Base-by-base conservation (phyloP, 176 grass and related monocot species). In the Olyra latifolia region DNA sequence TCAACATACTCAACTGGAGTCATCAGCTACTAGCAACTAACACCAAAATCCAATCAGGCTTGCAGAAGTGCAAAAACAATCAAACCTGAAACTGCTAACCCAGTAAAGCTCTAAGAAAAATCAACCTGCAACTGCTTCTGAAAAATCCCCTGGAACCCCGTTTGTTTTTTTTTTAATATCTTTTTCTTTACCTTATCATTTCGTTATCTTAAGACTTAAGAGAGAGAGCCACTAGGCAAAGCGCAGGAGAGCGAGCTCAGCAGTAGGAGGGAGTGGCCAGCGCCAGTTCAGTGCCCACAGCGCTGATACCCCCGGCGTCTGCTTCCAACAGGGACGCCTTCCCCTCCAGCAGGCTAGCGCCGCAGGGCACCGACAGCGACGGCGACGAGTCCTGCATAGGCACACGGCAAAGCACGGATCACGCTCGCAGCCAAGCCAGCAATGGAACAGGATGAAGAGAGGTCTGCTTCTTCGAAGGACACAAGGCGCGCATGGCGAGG, bases 251-350 rank as follows among this genome's bases (percentile, higher is more conserved):
- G 27, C 42, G 43, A 29, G 57, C 22, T 85, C 87, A 85, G 77
- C 71, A 72, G 71, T 63, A 77, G 56, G 80, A 91, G 20, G 92
- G 92, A 61, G 86, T 82, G 19, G 86, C 92, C 54, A 94, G 62
- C 32, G 86, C 89, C 76, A 94, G 86, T 25, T 94, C 92, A 7
- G 89, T 94, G 86, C 83, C 77, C 70, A 94, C 79, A 25, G 25
- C 15, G 60, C 10, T 69, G 40, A 88, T 59, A n/a, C 60, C 45
- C 7, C 69, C 56, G 39, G 49, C 61, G 3, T 88, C 83, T 78
- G 48, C 41, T 12, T 78, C 72, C 48, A 78, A 74, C 56, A 66
- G 46, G 68, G 28, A 41, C 64, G 44, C 83, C 69, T 86, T 91
- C 70, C 76, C 70, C 71, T 71, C 74, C 23, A 62, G 28, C 10